These are phyloP conservation scores for Ambrosia trifida DNA, from an alignment of 129 eudicot species.

Conservation along the genomic window DNA sequence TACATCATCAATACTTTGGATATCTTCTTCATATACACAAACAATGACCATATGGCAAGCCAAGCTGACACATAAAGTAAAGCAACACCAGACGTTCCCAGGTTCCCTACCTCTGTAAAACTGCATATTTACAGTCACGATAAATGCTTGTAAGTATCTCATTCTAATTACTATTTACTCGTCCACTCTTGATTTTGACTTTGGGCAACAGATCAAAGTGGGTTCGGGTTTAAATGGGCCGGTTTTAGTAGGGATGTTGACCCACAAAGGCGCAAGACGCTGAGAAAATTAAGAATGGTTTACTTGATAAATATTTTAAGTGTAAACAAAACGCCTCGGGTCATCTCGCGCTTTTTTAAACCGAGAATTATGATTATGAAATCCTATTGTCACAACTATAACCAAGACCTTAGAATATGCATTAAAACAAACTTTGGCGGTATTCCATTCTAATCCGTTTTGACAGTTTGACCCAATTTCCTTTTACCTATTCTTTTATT, in stretches of 20 bases:
- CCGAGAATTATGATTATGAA: background rate
- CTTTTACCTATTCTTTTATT: background rate
- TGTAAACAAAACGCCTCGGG: no score
- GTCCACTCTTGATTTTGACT: background rate
- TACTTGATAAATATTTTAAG: no score
- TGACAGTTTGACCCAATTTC: background rate
- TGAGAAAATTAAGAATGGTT: no score
- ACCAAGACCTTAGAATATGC: background rate
- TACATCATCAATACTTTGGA: conserved; percentile 78
- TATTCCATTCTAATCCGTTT: background rate
- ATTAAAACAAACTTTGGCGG: background rate
- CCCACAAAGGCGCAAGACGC: background rate
- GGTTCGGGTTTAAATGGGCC: background rate
- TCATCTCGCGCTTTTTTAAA: no score
- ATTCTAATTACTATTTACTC: background rate
- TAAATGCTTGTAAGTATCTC: background rate
- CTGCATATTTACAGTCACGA: conserved; percentile 38
- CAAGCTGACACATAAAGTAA: conserved; percentile 85
- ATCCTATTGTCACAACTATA: background rate
- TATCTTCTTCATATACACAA: conserved; percentile 93
- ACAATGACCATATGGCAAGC: conserved; percentile 90
- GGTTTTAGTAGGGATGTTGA: background rate
- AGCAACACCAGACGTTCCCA: conserved; percentile 67
- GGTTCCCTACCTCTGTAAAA: conserved; percentile 58
- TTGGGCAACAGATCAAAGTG: background rate